Evolutionary conservation across 768 basidiomycete genomes (phyloP), one percentile per base, ranked within the genome.

Genomic region (Agaricus blazei): DNA sequence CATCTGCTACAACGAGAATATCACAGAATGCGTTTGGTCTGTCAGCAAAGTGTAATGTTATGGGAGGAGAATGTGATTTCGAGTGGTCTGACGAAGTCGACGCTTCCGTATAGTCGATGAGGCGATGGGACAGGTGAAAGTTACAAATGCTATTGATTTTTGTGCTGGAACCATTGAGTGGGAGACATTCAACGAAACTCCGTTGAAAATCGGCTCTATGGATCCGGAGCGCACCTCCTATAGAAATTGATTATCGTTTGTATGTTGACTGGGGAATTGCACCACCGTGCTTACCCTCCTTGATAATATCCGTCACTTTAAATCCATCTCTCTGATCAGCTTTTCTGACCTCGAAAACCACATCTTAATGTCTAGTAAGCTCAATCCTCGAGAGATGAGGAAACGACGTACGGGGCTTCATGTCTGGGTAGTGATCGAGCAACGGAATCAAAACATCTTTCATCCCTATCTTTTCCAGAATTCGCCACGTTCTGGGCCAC

Each of bases 201-300:
- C 66, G 61, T 51, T 84, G 82, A 58, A 85, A 82, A 57, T 84
- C 82, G 12, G 81, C 75, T 27, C 85, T 77, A 61, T 84, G 84
- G 51, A 86, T 56, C 11, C 54, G 36, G 11, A 55, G 46, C 1
- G 41, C 54, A 9, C 54, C 54, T 31, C 54, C 54, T 55, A 11
- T 34, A 9, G 9, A 40, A 24, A 14, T 23, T 12, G 31, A 31
- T 44, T 5, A 7, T 15, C 12, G 15, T 27, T 27, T 14, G 15
- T 1, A 19, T 34, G 34, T 34, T 34, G 34, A 11, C 34, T 2
- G 23, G 6, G 14, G 15, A 47, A 15, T 14, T 8, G 28, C 11
- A 8, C 15, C 24, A 9, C 2, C 46, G 15, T 47, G 40, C 54
- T 1, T 26, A 55, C 54, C 54, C 2, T 55, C 38, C 24, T 55